Conservation (phyloP, 169 alveolate genomes). For the Plasmodium billcollinsi region DNA sequence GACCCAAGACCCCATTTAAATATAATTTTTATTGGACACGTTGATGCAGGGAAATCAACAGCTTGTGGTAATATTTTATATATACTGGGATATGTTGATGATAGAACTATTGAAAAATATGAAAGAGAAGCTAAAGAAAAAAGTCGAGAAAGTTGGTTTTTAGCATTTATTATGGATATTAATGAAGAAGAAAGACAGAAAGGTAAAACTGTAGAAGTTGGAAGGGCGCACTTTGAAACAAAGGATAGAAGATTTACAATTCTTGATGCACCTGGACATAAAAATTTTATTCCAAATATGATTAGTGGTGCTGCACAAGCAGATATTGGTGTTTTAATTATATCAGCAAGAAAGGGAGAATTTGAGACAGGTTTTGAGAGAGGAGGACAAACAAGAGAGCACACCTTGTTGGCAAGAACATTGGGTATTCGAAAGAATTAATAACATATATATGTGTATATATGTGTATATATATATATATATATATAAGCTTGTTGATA, state of each 20-base stretch:
- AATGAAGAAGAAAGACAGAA: conserved; percentile 98
- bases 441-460: neutral
- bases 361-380: conserved; percentile 99
- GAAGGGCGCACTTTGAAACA: conserved; percentile 97
- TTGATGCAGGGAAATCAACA: conserved; percentile 99
- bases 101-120: conserved; percentile 96
- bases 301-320: conserved; percentile 99
- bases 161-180: conserved; percentile 99
- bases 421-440: conserved; percentile 78
- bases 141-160: conserved; percentile 99
- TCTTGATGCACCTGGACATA: conserved; percentile 99
- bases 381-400: conserved; percentile 99
- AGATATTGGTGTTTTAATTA: conserved; percentile 98
- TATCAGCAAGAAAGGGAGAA: conserved; percentile 98
- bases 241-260: conserved; percentile 96
- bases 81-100: conserved; percentile 95
- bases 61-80: conserved; percentile 97
- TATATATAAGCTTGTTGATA: neutral
- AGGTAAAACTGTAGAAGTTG: conserved; percentile 99
- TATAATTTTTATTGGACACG: conserved; percentile 99
- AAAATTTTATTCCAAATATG: conserved; percentile 99
- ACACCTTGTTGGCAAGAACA: conserved; percentile 98
- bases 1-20: conserved; percentile 94
- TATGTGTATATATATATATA: neutral
- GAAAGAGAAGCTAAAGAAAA: conserved; percentile 98